Conservation (phyloP, 805 yeast species). For the Candida ascalaphidarum region DNA sequence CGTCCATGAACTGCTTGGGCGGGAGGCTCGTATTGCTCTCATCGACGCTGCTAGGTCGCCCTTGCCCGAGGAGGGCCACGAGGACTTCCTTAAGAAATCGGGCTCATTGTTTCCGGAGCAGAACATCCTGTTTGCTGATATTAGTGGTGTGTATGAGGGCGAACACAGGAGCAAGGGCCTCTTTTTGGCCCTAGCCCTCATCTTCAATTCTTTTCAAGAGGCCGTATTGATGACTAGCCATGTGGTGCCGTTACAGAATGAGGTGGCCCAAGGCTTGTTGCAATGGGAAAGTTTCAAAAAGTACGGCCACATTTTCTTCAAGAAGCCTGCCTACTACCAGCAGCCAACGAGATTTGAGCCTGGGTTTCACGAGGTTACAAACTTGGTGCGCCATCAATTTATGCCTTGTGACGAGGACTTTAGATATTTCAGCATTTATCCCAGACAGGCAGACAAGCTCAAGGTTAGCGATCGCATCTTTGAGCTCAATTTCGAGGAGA, state of each 20-base stretch:
- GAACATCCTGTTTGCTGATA: too few relatives aligned
- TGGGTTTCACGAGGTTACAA: slow-evolving; percentile 22
- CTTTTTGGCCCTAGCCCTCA: slow-evolving; percentile 1
- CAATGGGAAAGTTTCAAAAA: slow-evolving; percentile 7
- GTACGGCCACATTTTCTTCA: slow-evolving; percentile 20
- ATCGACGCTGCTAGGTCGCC: too few relatives aligned
- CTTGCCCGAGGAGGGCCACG: too few relatives aligned
- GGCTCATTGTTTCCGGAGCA: too few relatives aligned
- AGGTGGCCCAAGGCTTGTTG: slow-evolving; percentile 7
- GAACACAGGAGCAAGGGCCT: too few relatives aligned
- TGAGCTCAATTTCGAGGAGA: slow-evolving; percentile 11
- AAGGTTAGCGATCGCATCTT: slow-evolving; percentile 8
- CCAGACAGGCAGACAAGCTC: slow-evolving; percentile 2
- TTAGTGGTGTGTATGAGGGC: too few relatives aligned
- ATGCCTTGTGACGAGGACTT: slow-evolving; percentile 13
- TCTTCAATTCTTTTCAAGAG: slow-evolving; percentile 3
- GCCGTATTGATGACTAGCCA: slow-evolving; percentile 1
- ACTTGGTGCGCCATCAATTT: slow-evolving; percentile 11
- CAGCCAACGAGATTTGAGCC: slow-evolving; percentile 11
- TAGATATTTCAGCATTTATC: slow-evolving; percentile 9
- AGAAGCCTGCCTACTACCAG: slow-evolving; percentile 14
- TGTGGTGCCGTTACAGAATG: slow-evolving; percentile 4
- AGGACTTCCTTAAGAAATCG: too few relatives aligned
- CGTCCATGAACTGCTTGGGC: too few relatives aligned
- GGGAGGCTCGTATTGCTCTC: too few relatives aligned